Conservation (phyloP, 2,329 filamentous ascomycete genomes). For the Daldinia sp. region DNA sequence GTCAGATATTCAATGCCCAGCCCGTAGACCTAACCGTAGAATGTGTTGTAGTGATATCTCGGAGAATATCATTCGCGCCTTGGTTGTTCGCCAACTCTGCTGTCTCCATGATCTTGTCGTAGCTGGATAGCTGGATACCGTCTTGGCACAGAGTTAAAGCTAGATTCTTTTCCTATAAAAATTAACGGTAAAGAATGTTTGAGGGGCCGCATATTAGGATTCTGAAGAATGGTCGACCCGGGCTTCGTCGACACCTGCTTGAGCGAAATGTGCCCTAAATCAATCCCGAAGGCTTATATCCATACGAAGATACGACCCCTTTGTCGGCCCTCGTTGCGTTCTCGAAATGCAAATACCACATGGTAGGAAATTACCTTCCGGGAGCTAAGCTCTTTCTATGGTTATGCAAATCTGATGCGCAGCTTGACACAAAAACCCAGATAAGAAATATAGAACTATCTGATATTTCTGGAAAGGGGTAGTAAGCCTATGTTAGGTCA, state of each 20-base stretch:
- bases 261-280: neutral
- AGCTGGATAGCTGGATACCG: constrained; percentile 6
- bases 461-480: constrained; percentile 19
- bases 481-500: constrained; percentile 13
- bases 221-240: neutral
- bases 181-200: constrained; percentile 7
- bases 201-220: neutral
- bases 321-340: neutral
- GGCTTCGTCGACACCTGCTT: neutral
- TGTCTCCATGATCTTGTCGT: neutral
- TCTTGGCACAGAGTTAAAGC: neutral
- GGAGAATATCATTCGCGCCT: neutral
- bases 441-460: constrained; percentile 28
- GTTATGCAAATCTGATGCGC: constrained; percentile 7
- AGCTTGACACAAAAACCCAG: constrained; percentile 14
- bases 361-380: neutral
- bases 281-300: neutral
- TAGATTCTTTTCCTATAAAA: neutral
- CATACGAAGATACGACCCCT: neutral
- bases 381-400: constrained; percentile 4
- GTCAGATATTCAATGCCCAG: neutral
- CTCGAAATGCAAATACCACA: constrained; percentile 11
- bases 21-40: neutral
- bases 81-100: neutral
- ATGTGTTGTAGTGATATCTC: constrained; percentile 1